Conservation (phyloP, 352 stramenopile genomes). For the Globisporangium uncinulatum region DNA sequence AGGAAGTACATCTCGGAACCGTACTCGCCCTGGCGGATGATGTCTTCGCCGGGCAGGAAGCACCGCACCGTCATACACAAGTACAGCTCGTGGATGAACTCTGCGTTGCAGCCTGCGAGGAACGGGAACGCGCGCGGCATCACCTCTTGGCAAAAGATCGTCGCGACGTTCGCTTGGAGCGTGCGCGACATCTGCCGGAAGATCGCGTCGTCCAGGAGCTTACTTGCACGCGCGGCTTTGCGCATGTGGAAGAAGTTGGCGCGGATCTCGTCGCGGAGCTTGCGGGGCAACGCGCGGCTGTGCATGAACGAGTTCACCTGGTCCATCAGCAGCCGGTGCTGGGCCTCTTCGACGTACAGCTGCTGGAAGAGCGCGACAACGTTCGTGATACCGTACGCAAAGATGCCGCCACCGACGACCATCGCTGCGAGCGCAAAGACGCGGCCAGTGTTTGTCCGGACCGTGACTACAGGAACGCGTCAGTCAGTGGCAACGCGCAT, state of each 20-base stretch:
- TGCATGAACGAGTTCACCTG: slow-evolving; percentile 78
- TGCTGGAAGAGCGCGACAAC: slow-evolving; percentile 75
- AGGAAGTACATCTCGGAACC: slow-evolving; percentile 83
- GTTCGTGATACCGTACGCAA: slow-evolving; percentile 83
- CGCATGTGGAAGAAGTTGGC: slow-evolving; percentile 76
- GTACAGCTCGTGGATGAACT: slow-evolving; percentile 81
- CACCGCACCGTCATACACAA: slow-evolving; percentile 66
- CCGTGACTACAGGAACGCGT: slow-evolving; percentile 40
- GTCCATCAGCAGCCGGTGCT: slow-evolving; percentile 72
- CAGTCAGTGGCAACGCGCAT: neutral
- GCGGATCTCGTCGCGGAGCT: slow-evolving; percentile 70
- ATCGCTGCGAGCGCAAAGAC: slow-evolving; percentile 72
- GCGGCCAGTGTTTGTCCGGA: slow-evolving; percentile 55
- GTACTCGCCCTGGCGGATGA: slow-evolving; percentile 75
- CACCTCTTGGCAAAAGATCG: slow-evolving; percentile 65
- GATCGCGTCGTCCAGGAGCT: slow-evolving; percentile 52
- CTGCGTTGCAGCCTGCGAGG: slow-evolving; percentile 59
- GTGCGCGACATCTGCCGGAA: slow-evolving; percentile 67
- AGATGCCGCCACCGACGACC: slow-evolving; percentile 71
- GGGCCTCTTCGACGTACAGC: slow-evolving; percentile 59
- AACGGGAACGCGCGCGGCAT: slow-evolving; percentile 68
- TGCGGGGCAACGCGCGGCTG: slow-evolving; percentile 40
- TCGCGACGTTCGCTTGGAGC: slow-evolving; percentile 67
- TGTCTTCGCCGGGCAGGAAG: slow-evolving; percentile 71
- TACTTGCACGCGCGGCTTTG: slow-evolving; percentile 69